Evolutionary conservation across 768 basidiomycete genomes (phyloP).

Genomic region (Termitomyces sp.): DNA sequence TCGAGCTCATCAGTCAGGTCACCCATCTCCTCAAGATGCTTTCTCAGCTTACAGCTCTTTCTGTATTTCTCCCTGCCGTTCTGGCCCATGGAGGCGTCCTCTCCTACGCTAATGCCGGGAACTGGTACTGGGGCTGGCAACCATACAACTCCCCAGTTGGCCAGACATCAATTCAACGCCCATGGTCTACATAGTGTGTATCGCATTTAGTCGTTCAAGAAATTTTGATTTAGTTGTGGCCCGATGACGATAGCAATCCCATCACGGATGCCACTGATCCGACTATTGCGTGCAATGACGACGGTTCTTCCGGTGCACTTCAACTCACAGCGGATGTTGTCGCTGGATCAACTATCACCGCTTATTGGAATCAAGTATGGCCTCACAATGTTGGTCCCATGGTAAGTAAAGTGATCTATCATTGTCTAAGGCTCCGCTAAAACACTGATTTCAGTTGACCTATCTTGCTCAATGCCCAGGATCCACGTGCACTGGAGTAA

Average conservation of each 20-base stretch:
- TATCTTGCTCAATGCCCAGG: constrained; percentile 46
- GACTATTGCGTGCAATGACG: constrained; percentile 43
- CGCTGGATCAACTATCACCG: constrained; percentile 40
- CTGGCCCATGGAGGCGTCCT: constrained; percentile 44
- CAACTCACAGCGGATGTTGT: constrained; percentile 39
- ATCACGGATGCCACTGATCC: constrained; percentile 34
- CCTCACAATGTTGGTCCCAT: constrained; percentile 42
- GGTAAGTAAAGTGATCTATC: constrained; percentile 20
- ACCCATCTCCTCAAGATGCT: constrained; percentile 20
- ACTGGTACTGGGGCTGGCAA: constrained; percentile 37
- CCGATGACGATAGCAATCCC: constrained; percentile 29
- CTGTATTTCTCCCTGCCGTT: constrained; percentile 25
- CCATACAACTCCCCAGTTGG: constrained; percentile 41
- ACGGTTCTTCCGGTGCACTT: constrained; percentile 34
- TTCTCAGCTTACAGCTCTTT: constrained; percentile 24
- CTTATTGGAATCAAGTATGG: constrained; percentile 45
- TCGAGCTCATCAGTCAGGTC: neutral
- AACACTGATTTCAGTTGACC: constrained; percentile 26
- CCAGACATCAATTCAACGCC: constrained; percentile 39
- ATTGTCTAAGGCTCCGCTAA: neutral
- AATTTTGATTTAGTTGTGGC: neutral
- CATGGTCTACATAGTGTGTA: constrained; percentile 41
- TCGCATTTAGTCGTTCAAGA: neutral
- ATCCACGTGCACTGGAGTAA: constrained; percentile 36
- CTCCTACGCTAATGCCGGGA: constrained; percentile 34